phyloP scores from a whole-genome alignment of 1,139 yeast species.

The Debaryomyces subglobosus region DNA sequence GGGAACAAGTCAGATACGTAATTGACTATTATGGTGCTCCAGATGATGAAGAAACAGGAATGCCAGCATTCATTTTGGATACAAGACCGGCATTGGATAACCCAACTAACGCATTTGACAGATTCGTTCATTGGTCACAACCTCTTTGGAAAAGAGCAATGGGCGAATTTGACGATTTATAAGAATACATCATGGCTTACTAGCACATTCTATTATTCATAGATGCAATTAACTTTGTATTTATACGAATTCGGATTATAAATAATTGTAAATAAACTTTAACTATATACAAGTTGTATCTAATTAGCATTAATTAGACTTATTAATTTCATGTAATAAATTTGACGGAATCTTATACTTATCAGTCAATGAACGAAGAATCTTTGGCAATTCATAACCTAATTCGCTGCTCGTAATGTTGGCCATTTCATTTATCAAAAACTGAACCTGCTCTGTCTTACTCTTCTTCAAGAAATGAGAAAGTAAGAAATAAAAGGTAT shows the following conservation, averaged over 20 bases:
- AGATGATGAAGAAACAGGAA: constrained; percentile 83
- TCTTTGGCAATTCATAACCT: constrained; percentile 45
- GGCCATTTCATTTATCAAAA: constrained; percentile 39
- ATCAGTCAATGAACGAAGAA: constrained; percentile 19
- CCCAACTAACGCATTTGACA: constrained; percentile 62
- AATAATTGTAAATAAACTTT: constrained; percentile 7
- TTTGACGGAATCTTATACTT: constrained; percentile 15
- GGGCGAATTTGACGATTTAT: constrained; percentile 36
- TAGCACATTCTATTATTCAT: constrained; percentile 1
- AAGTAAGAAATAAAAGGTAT: constrained; percentile 59
- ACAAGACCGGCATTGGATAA: constrained; percentile 93
- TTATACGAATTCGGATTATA: not conserved
- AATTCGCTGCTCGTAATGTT: constrained; percentile 28
- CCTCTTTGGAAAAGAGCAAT: constrained; percentile 50
- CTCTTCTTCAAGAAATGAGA: constrained; percentile 41
- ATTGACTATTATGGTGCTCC: constrained; percentile 95
- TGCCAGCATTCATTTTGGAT: constrained; percentile 89
- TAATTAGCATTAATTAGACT: constrained; percentile 4
- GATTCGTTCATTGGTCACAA: constrained; percentile 54
- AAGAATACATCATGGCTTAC: not conserved
- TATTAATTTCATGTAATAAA: constrained; percentile 12
- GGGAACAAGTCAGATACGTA: constrained; percentile 76
- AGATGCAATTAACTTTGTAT: not conserved
- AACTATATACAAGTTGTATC: constrained; percentile 12
- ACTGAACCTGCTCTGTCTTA: constrained; percentile 36